Conservation (phyloP, 345 rosid species). For the Populus ilicifolia region DNA sequence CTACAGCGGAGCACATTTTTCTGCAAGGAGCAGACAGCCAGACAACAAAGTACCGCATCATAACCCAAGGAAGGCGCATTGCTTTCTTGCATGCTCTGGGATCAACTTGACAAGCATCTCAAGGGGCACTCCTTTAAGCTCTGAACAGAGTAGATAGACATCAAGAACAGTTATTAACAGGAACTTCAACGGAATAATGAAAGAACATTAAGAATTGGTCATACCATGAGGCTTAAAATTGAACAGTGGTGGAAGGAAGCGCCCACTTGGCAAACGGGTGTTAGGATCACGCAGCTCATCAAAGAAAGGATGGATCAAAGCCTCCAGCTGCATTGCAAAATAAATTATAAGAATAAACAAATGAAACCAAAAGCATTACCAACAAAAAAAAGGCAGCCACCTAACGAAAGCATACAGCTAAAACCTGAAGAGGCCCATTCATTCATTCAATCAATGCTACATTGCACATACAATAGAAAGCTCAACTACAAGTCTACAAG, state of each 20-base stretch:
- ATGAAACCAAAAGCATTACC: not conserved
- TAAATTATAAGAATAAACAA: not conserved
- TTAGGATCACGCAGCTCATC: slow-evolving; percentile 90
- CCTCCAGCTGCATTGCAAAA: slow-evolving; percentile 55
- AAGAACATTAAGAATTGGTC: not conserved
- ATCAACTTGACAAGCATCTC: slow-evolving; percentile 72
- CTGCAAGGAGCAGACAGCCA: slow-evolving; percentile 35
- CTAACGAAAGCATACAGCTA: not conserved
- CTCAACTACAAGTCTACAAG: not conserved
- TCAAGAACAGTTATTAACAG: slow-evolving; percentile 6
- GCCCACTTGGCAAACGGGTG: slow-evolving; percentile 76
- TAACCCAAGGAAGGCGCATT: slow-evolving; percentile 65
- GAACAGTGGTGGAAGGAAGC: slow-evolving; percentile 89
- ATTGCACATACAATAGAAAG: too few species aligned
- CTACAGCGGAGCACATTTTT: slow-evolving; percentile 15
- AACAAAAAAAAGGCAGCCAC: not conserved
- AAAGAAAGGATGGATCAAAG: slow-evolving; percentile 88
- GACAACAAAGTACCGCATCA: slow-evolving; percentile 24
- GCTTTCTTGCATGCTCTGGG: slow-evolving; percentile 85
- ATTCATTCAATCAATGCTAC: not conserved
- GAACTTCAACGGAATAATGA: not conserved
- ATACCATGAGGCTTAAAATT: slow-evolving; percentile 88
- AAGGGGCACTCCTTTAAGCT: slow-evolving; percentile 66
- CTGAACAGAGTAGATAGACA: slow-evolving; percentile 30
- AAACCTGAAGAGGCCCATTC: too few species aligned